Evolutionary conservation across 106 monocot species (phyloP).

Genomic region (Narthecium ossifragum): DNA sequence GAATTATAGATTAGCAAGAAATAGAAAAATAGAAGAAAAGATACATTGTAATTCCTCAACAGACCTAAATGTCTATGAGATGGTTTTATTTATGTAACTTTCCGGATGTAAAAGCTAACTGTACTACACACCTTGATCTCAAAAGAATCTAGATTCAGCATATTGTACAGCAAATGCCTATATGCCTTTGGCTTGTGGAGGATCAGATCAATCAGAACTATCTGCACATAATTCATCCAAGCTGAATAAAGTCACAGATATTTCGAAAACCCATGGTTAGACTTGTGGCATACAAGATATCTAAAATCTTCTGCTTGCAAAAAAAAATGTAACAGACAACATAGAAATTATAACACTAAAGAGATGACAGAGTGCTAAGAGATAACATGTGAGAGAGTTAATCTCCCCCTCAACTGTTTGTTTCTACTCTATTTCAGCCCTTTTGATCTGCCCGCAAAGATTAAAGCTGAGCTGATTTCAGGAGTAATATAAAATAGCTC

Average conservation of each 20-base stretch:
- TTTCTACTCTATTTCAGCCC: too few relatives aligned
- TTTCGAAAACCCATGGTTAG: neutral
- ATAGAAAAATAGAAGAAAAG: too few relatives aligned
- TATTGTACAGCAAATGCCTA: conserved; percentile 79
- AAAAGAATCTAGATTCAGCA: conserved; percentile 25
- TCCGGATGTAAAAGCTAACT: too few relatives aligned
- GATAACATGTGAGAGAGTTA: neutral
- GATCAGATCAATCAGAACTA: conserved; percentile 90
- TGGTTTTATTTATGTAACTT: too few relatives aligned
- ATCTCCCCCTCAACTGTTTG: too few relatives aligned
- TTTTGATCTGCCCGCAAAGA: too few relatives aligned
- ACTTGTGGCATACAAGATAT: neutral
- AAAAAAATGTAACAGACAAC: neutral
- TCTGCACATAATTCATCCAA: conserved; percentile 21
- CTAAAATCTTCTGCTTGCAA: too few relatives aligned
- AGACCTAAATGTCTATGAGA: too few relatives aligned
- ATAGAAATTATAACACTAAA: neutral
- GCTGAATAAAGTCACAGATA: neutral
- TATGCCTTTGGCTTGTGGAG: conserved; percentile 92
- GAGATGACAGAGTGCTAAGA: neutral
- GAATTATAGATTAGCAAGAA: too few relatives aligned
- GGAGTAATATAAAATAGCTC: too few relatives aligned
- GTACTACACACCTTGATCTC: conserved; percentile 32
- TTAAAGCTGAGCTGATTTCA: too few relatives aligned
- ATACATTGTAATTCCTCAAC: too few relatives aligned